phyloP scores from a whole-genome alignment of 2,329 filamentous ascomycete genomes.

The Venturia carpophila region DNA sequence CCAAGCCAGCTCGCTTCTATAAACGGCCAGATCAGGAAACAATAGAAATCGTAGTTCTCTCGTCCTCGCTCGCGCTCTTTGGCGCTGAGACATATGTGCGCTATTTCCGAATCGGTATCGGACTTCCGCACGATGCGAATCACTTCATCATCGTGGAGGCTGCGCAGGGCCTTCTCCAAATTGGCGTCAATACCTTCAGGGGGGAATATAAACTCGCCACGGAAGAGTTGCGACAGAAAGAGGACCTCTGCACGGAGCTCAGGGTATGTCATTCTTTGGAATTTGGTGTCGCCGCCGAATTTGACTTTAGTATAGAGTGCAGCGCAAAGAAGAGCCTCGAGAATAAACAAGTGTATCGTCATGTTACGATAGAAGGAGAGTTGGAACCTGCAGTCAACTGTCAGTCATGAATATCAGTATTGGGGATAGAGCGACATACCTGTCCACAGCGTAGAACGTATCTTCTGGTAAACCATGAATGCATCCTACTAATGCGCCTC shows the following conservation, averaged over 20 bases:
- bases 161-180: conserved; percentile 67
- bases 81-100: conserved; percentile 64
- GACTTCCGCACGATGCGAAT: conserved; percentile 55
- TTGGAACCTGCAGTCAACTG: conserved; percentile 56
- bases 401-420: conserved; percentile 17
- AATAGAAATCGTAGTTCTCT: conserved; percentile 98
- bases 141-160: conserved; percentile 71
- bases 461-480: conserved; percentile 76
- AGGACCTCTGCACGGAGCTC: conserved; percentile 71
- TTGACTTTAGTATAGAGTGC: conserved; percentile 90
- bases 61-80: conserved; percentile 69
- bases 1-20: conserved; percentile 92
- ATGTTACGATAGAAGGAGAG: conserved; percentile 98
- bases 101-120: conserved; percentile 41
- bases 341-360: conserved; percentile 97
- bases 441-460: conserved; percentile 89
- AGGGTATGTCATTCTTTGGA: conserved; percentile 68
- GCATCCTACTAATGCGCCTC: conserved; percentile 76
- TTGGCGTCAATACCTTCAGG: conserved; percentile 76
- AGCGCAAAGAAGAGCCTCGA: conserved; percentile 81
- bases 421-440: conserved; percentile 32
- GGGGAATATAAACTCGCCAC: conserved; percentile 94
- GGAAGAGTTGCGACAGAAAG: conserved; percentile 85
- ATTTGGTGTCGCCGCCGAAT: conserved; percentile 72
- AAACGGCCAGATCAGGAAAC: conserved; percentile 97